Evolutionary conservation across 2,329 filamentous ascomycete genomes (phyloP).

Genomic region (Penicillium oxalicum): DNA sequence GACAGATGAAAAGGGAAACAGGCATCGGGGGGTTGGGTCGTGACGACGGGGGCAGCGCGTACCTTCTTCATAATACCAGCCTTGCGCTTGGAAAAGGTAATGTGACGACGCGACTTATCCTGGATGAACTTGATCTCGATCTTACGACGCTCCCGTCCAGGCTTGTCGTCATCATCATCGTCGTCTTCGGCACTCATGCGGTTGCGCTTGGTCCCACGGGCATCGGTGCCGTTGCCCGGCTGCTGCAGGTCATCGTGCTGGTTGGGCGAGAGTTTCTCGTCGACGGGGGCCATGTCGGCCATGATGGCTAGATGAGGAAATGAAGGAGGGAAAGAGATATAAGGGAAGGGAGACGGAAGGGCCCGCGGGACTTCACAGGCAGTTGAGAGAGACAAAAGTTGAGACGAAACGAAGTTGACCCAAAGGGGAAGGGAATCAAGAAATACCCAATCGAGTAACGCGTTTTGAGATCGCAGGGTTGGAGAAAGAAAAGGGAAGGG

Average conservation of each 20-base stretch:
- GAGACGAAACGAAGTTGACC: constrained; percentile 21
- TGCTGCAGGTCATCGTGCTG: constrained; percentile 60
- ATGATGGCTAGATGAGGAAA: constrained; percentile 41
- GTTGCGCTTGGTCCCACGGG: constrained; percentile 81
- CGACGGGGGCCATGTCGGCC: constrained; percentile 76
- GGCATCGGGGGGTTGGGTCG: neutral
- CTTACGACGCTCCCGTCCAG: constrained; percentile 94
- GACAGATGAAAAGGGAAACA: neutral
- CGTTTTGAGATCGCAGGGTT: constrained; percentile 40
- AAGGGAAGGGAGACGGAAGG: constrained; percentile 2
- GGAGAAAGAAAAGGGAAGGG: constrained; percentile 30
- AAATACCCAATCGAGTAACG: constrained; percentile 45
- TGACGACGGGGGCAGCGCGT: constrained; percentile 34
- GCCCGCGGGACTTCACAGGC: neutral
- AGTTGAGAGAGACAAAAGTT: constrained; percentile 10
- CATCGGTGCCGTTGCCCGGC: constrained; percentile 54
- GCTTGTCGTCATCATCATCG: constrained; percentile 96
- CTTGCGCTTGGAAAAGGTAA: constrained; percentile 99
- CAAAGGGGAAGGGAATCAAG: constrained; percentile 42
- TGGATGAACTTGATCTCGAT: constrained; percentile 99
- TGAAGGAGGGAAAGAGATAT: neutral
- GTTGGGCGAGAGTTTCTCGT: constrained; percentile 66
- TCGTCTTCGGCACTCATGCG: constrained; percentile 84
- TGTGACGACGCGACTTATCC: constrained; percentile 98
- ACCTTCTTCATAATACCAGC: constrained; percentile 99